phyloP scores from a whole-genome alignment of 1,284 basidiomycete genomes.

The Sanghuangporus weigelae region DNA sequence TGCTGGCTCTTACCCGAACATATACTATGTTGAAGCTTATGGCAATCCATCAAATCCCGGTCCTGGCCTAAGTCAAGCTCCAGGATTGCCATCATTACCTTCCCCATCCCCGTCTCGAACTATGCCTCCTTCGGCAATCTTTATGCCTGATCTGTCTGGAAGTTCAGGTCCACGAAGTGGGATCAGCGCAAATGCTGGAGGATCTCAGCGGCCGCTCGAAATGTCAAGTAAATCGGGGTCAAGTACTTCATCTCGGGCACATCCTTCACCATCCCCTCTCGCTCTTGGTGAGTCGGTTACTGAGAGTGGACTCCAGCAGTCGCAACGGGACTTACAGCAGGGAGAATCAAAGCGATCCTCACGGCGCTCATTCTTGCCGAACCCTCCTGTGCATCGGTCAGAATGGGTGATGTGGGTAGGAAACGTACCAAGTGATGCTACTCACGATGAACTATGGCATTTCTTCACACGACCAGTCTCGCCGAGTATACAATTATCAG shows the following conservation, averaged over 20 bases:
- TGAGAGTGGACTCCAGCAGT: neutral
- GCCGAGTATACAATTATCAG: slow-evolving; percentile 10
- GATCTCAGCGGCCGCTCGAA: neutral
- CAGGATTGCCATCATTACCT: neutral
- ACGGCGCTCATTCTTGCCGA: slow-evolving; percentile 49
- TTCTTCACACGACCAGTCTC: slow-evolving; percentile 61
- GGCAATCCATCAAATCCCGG: slow-evolving; percentile 17
- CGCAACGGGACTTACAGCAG: neutral
- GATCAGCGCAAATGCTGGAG: neutral
- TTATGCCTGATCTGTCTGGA: neutral
- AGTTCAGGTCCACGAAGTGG: neutral
- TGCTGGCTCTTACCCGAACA: slow-evolving; percentile 33
- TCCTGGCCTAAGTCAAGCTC: neutral
- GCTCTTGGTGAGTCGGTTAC: slow-evolving; percentile 1
- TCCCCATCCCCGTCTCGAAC: neutral
- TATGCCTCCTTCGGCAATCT: neutral
- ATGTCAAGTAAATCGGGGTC: neutral
- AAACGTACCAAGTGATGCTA: slow-evolving; percentile 82
- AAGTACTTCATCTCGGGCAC: neutral
- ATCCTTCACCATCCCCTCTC: neutral
- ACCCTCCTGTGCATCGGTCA: slow-evolving; percentile 66
- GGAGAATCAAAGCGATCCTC: neutral
- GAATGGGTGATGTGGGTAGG: slow-evolving; percentile 97
- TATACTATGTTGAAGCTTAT: slow-evolving; percentile 31
- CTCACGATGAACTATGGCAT: slow-evolving; percentile 82